Evolutionary conservation across 2,329 filamentous ascomycete genomes (phyloP).

Genomic region (Triangularia setosa): DNA sequence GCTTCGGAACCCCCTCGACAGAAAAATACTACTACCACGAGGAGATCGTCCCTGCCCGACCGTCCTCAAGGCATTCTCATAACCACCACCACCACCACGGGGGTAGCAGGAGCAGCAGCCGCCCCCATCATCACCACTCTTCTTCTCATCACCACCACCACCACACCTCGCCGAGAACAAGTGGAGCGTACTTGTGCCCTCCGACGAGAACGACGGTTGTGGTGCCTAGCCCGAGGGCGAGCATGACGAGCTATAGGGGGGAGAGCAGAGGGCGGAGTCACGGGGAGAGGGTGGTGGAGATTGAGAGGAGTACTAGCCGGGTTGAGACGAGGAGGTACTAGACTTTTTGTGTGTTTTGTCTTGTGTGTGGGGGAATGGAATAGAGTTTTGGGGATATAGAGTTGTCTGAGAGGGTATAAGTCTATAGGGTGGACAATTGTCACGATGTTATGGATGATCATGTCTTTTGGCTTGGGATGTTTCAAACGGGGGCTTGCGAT

Average conservation of each 20-base stretch:
- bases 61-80: constrained; percentile 35
- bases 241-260: constrained; percentile 34
- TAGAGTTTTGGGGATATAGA: too few relatives aligned
- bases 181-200: background rate
- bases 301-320: constrained; percentile 22
- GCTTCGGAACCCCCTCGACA: constrained; percentile 42
- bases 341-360: background rate
- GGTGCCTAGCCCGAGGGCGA: constrained; percentile 39
- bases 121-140: constrained; percentile 12
- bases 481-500: background rate
- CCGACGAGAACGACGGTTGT: background rate
- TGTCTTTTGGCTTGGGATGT: background rate
- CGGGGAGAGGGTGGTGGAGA: background rate
- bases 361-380: too few relatives aligned
- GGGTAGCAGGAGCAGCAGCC: constrained; percentile 15
- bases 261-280: background rate
- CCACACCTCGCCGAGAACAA: constrained; percentile 17
- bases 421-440: background rate
- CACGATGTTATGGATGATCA: background rate
- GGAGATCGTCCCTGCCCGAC: constrained; percentile 45
- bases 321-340: background rate
- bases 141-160: constrained; percentile 19
- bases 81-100: constrained; percentile 34
- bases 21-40: constrained; percentile 54
- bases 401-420: too few relatives aligned